Base-by-base conservation (phyloP, 352 stramenopile species). In the Poterioochromonas sp. region DNA sequence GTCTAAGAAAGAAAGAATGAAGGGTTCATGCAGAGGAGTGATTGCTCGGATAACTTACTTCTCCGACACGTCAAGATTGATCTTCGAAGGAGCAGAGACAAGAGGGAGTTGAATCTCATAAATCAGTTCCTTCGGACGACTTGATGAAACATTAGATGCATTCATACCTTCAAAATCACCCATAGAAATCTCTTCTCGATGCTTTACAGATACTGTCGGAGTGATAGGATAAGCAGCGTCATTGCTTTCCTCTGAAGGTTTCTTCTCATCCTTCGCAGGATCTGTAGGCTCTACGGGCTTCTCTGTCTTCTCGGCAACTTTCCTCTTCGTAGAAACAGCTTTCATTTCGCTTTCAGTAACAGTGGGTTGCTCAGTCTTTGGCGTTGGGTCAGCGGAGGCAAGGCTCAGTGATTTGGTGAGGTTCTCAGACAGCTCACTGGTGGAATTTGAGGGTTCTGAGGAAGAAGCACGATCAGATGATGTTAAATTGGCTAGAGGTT, bases 151-250 rank as follows among this genome's bases (percentile, higher is more conserved):
- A 18, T 20, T 5, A 3, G 11, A 20, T 0, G 34, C 29, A 34
- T 20, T 44, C 3, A 68, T 51, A 68, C 49, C 71, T 35, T 78
- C 43, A 35, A 78, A 68, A 71, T 78, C 73, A 43, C 47, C 44
- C 49, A 78, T 35, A 37, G 2, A 12, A 5, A 44, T 29, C 32
- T 63, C n/a, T 34, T 43, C 71, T 44, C 71, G 69, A 40, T 76
- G 26, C 35, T 60, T 76, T n/a, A 63, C 12, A 37, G 29, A 8
- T 2, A 49, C 15, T 76, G 3, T 40, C 8, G 69, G 69, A 22
- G 20, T 60, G 32, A 37, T n/a, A 58, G 65, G 65, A 60, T 20
- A 20, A 26, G 20, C n/a, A 60, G n/a, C n/a, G n/a, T n/a, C n/a
- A n/a, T n/a, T n/a, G n/a, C n/a, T n/a, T n/a, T n/a, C n/a, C n/a